These are phyloP conservation scores for Orobanche coerulescens DNA, from an alignment of 257 asterid genomes.

Conservation along the genomic window DNA sequence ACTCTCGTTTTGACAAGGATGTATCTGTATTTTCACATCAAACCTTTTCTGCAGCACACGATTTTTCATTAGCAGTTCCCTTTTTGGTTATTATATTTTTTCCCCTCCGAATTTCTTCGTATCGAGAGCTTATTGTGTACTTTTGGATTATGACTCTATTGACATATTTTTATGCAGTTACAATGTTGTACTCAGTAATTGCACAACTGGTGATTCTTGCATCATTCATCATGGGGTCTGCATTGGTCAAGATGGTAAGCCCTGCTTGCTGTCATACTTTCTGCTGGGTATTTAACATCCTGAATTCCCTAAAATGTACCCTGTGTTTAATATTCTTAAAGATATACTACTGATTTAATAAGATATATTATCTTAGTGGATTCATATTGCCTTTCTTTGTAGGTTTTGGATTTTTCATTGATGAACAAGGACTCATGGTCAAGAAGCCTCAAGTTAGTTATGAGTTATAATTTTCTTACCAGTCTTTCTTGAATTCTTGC, in stretches of 20 bases:
- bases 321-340: background rate
- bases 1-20: background rate
- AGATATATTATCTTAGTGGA: conserved; percentile 1
- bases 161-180: conserved; percentile 40
- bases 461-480: conserved; percentile 6
- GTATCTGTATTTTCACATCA: background rate
- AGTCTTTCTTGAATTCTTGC: conserved; percentile 10
- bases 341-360: conserved; percentile 6
- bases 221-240: conserved; percentile 73
- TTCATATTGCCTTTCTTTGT: conserved; percentile 15
- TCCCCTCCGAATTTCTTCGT: background rate
- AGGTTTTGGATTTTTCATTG: conserved; percentile 82
- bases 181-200: conserved; percentile 67
- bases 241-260: conserved; percentile 94
- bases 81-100: background rate
- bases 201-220: conserved; percentile 70
- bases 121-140: conserved; percentile 6
- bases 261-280: conserved; percentile 4
- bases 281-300: conserved; percentile 2
- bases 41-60: background rate
- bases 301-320: background rate
- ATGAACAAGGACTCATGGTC: conserved; percentile 65
- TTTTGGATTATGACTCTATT: conserved; percentile 7
- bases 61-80: background rate
- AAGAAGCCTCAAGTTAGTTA: conserved; percentile 87